Evolutionary conservation across 331 rosid genomes (phyloP), one percentile per base, ranked within the genome.

Genomic region (Pyracantha coccinea): DNA sequence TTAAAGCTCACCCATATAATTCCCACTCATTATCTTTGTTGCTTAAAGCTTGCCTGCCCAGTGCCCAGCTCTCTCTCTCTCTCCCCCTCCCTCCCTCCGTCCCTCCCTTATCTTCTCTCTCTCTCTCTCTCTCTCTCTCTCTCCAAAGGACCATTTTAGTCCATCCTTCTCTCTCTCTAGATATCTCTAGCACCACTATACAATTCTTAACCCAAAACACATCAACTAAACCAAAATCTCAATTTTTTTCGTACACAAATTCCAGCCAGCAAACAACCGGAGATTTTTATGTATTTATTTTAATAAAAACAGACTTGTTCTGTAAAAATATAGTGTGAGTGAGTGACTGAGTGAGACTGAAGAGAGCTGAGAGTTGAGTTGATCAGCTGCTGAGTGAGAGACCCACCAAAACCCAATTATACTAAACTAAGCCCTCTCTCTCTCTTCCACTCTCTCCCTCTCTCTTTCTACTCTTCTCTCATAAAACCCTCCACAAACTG

Each of bases 11-110:
- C 86, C 88, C 90, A 41, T 89, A 87, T 94, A 86, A 92, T 94
- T 91, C 93, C 90, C 98, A 88, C 96, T 90, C 93, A 88, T 90
- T 89, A 90, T 92, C 92, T 86, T 86, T 83, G 92, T 86, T 90
- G 91, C 96, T 88, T 88, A 91, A 93, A 92, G 96, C 86, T 86
- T 59, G 69, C 86, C 75, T 68, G n/a, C 80, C 77, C 45, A 38
- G 45, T 38, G 45, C 45, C 45, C 57, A 53, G 82, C 72, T 52
- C 77, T 50, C 10, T 50, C 55, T 8, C 29, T 67, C 14, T 44
- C 72, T 5, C 71, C 20, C 76, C 54, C 65, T 79, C 77, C 74
- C 74, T 74, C 79, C 74, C 80, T 17, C 76, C 35, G 62, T 79
- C 77, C 77, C 72, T 72, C 79, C 70, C 80, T 74, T 78, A 72